Evolutionary conservation across 208 protist species (phyloP).

Genomic region (Wallacemonas sp.): DNA sequence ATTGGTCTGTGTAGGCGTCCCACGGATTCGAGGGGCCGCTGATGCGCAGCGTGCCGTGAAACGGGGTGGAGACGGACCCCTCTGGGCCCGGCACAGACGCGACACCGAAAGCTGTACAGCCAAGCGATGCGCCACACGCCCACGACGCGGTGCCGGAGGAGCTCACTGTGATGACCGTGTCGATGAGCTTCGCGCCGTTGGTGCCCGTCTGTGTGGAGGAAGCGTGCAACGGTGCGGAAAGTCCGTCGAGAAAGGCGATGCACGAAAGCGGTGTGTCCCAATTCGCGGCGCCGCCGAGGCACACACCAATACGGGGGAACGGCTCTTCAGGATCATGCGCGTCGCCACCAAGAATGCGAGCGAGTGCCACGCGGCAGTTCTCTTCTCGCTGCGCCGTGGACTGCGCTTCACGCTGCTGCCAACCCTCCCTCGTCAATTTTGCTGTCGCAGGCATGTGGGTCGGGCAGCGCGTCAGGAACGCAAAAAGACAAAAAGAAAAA

Average conservation of each 20-base stretch:
- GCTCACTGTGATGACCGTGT: slow-evolving; percentile 10
- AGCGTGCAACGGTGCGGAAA: slow-evolving; percentile 11
- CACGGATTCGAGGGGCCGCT: background rate
- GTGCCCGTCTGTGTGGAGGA: background rate
- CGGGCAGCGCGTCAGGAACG: background rate
- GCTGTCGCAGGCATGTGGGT: background rate
- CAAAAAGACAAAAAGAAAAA: slow-evolving; percentile 1
- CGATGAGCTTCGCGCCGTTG: slow-evolving; percentile 18
- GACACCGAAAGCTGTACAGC: background rate
- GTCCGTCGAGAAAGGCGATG: slow-evolving; percentile 18
- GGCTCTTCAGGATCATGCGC: background rate
- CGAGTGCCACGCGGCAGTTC: slow-evolving; percentile 12
- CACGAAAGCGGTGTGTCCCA: slow-evolving; percentile 16
- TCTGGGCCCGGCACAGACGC: background rate
- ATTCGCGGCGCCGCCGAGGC: slow-evolving; percentile 10
- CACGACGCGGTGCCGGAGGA: slow-evolving; percentile 12
- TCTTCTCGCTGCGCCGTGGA: background rate
- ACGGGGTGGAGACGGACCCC: background rate
- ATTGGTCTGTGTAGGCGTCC: too few relatives aligned
- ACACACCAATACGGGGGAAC: slow-evolving; percentile 13
- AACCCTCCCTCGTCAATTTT: background rate
- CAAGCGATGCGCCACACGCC: background rate
- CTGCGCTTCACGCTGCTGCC: background rate
- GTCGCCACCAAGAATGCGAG: slow-evolving; percentile 7
- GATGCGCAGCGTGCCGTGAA: background rate